Base-by-base conservation (phyloP, 1,139 yeast species). In the Candida tropicalis region DNA sequence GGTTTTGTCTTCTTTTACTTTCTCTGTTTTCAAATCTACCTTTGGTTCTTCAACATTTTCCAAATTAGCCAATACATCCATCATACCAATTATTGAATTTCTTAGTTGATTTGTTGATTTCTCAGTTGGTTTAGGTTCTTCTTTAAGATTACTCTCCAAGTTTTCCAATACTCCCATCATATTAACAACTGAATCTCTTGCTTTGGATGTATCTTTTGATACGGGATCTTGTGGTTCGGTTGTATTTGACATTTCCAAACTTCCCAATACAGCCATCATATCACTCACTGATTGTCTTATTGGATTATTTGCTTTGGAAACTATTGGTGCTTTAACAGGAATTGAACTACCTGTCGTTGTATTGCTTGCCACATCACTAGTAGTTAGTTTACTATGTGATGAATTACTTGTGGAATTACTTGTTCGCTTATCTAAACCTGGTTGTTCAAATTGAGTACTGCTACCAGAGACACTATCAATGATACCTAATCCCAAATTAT, bases 51-150 rank as follows among this genome's bases (percentile, higher is more conserved):
- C 35, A 13, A 18, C 15, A 13, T n/a, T 16, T 24, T 44, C 46
- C 37, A 50, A 43, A 15, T 35, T 43, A 4, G 55, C 47, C 29
- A 59, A 46, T 1, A 50, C 43, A 24, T 47, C 46, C 61, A 59
- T 55, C 59, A 59, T 52, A 15, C 55, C 56, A 12, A 45, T 38
- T 13, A 59, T 46, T 3, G 62, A 58, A 13, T 49, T 42, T 38
- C 65, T 46, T 11, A 29, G 29, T 23, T 17, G 32, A 29, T 10
- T 12, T 27, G 33, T 18, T 24, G 35, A 12, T 28, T 23, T 34
- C 18, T 28, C 31, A 18, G 38, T 25, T 24, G 38, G 34, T 6
- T 27, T 25, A 5, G 38, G 17, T 5, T 25, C 37, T 6, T 29
- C 39, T 3, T 38, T 41, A 2, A 12, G 13, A 26, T 35, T 29